phyloP scores from a whole-genome alignment of 441 rosid species.

The Bocquillonia castaneifolia region DNA sequence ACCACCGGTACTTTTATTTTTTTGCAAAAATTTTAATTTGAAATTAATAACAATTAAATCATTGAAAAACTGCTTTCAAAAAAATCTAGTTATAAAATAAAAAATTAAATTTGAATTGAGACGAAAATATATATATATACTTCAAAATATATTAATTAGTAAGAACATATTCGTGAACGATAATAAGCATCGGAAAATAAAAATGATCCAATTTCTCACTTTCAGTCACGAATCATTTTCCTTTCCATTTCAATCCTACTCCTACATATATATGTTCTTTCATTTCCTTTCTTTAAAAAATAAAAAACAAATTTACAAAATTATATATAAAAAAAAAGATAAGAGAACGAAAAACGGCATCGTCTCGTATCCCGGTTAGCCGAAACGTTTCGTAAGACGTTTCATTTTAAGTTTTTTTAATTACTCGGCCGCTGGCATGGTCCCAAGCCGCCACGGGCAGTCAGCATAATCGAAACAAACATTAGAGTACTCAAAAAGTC shows the following conservation, averaged over 20 bases:
- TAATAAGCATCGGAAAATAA: not conserved
- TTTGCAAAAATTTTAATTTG: no score
- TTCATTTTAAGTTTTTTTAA: not conserved
- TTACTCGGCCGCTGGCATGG: constrained; percentile 45
- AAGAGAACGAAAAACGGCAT: not conserved
- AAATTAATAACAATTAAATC: no score
- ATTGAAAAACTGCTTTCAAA: no score
- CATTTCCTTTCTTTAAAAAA: not conserved
- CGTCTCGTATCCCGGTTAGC: not conserved
- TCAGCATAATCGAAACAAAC: constrained; percentile 40
- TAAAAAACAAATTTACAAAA: not conserved
- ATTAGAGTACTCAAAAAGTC: constrained; percentile 51
- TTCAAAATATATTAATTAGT: no score
- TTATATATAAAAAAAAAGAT: constrained; percentile 9
- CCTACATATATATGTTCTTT: constrained; percentile 9
- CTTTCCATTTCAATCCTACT: constrained; percentile 6
- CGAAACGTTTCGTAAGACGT: not conserved
- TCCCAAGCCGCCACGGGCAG: constrained; percentile 41
- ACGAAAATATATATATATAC: no score
- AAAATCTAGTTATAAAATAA: no score
- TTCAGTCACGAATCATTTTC: not conserved
- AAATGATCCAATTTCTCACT: constrained; percentile 4
- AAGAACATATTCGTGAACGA: not conserved
- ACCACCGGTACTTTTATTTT: no score
- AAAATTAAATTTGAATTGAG: no score